A percentile compares a stretch with the other conserved stretches of the same genome.
phyloP scores from a whole-genome alignment of 495 filamentous ascomycete species.

The Hamigera avellanea region DNA sequence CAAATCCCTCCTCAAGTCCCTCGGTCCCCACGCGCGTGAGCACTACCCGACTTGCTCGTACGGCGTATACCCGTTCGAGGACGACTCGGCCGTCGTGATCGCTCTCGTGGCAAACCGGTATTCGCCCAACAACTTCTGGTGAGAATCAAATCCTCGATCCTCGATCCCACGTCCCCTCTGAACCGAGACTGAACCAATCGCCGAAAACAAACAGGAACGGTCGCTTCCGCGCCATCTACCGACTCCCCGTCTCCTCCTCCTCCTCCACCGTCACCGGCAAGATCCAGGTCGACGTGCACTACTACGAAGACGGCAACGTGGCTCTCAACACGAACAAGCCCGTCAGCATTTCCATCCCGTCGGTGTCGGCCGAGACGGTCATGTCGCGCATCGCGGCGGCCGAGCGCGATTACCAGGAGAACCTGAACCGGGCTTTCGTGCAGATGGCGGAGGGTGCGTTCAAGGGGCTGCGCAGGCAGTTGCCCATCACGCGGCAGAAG shows the following conservation, averaged over 20 bases:
- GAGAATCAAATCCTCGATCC: conserved; percentile 3
- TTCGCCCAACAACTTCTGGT: conserved; percentile 97
- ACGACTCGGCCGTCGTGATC: conserved; percentile 66
- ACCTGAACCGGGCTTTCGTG: conserved; percentile 82
- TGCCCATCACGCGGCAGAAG: conserved; percentile 96
- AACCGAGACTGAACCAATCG: not conserved
- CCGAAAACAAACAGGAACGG: conserved; percentile 61
- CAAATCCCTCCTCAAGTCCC: conserved; percentile 63
- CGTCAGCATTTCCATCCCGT: conserved; percentile 44
- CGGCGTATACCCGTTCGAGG: conserved; percentile 65
- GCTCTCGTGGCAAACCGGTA: conserved; percentile 90
- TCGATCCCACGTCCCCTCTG: too few species aligned
- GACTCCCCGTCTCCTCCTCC: conserved; percentile 52
- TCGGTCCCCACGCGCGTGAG: conserved; percentile 69
- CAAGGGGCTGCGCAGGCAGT: conserved; percentile 81
- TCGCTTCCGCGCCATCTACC: conserved; percentile 82
- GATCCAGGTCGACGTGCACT: conserved; percentile 66
- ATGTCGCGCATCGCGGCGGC: conserved; percentile 59
- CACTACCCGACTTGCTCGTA: conserved; percentile 77
- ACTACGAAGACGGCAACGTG: conserved; percentile 99
- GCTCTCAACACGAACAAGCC: conserved; percentile 77
- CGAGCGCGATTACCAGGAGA: conserved; percentile 93
- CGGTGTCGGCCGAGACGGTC: conserved; percentile 53
- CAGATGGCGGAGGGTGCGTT: conserved; percentile 86
- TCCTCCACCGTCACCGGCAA: conserved; percentile 32